Evolutionary conservation across 73 alveolate genomes (phyloP), one percentile per base, ranked within the genome.

Genomic region (Paramecium pentaurelia): DNA sequence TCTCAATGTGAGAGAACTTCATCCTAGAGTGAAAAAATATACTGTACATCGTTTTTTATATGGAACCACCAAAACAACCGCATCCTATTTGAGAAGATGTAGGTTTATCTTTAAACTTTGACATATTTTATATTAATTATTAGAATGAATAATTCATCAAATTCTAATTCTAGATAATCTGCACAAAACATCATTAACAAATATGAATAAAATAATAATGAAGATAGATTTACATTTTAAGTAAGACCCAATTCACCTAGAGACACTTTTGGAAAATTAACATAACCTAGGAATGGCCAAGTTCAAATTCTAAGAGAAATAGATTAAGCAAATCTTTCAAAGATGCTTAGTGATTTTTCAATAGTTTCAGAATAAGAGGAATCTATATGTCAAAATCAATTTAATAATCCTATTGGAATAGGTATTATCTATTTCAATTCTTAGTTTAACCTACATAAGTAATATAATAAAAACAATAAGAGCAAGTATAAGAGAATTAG

Each of bases 361-460:
- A 80, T 80, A 2, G 91, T 80, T 45, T 27, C 91, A 45, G 91
- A 80, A 42, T 80, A 80, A 16, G 73, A 80, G 2, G 91, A 80
- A 80, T 80, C 91, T 14, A 80, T 80, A 4, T 40, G 60, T 40
- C 77, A 80, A 18, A 42, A 42, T 44, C 18, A 80, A 49, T 80
- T 80, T 36, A 80, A 80, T 25, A 80, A 80, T 47, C 91, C 91
- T 40, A 42, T 80, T 40, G 91, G 91, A 80, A 42, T 80, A 27
- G 60, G 60, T 42, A 75, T 75, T 37, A 32, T 36, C 16, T 7
- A 75, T 22, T 2, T 54, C 34, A 14, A 75, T 3, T 75, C 18
- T 30, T 75, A 75, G 60, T 75, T 10, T 38, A 45, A 80, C 75
- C 91, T n/a, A 45, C 47, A 14, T 54, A 54, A 34, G 14, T 54